Evolutionary conservation across 106 monocot species (phyloP).

Genomic region (Acanthochlamys bracteata): DNA sequence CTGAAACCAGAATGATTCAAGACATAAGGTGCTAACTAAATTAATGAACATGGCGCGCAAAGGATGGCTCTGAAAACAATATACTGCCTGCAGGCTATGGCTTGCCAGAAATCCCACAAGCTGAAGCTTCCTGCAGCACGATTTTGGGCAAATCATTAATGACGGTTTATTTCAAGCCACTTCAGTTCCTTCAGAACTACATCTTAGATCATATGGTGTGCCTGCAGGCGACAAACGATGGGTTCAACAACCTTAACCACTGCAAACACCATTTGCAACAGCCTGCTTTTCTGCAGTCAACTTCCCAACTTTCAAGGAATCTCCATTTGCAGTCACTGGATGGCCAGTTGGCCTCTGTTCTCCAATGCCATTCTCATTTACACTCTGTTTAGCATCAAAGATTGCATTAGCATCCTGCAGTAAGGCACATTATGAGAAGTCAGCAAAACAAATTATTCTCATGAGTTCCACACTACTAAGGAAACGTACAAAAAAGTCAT

Average conservation of each 20-base stretch:
- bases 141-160: too few relatives aligned
- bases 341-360: constrained; percentile 15
- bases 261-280: constrained; percentile 20
- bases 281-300: constrained; percentile 21
- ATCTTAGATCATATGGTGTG: neutral
- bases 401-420: neutral
- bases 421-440: neutral
- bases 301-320: constrained; percentile 20
- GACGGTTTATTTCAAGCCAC: too few relatives aligned
- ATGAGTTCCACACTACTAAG: neutral
- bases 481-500: neutral
- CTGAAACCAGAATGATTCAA: too few relatives aligned
- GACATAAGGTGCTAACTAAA: too few relatives aligned
- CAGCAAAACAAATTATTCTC: too few relatives aligned
- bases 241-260: constrained; percentile 7
- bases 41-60: too few relatives aligned
- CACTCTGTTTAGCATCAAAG: constrained; percentile 6
- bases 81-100: too few relatives aligned
- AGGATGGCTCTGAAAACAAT: too few relatives aligned
- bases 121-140: too few relatives aligned
- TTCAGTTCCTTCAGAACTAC: too few relatives aligned
- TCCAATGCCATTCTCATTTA: constrained; percentile 10
- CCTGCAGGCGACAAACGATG: neutral
- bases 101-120: too few relatives aligned
- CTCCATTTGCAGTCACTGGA: constrained; percentile 9